Base-by-base conservation (phyloP, 2,329 filamentous ascomycete genomes). In the Tolypocladium pustulatum region DNA sequence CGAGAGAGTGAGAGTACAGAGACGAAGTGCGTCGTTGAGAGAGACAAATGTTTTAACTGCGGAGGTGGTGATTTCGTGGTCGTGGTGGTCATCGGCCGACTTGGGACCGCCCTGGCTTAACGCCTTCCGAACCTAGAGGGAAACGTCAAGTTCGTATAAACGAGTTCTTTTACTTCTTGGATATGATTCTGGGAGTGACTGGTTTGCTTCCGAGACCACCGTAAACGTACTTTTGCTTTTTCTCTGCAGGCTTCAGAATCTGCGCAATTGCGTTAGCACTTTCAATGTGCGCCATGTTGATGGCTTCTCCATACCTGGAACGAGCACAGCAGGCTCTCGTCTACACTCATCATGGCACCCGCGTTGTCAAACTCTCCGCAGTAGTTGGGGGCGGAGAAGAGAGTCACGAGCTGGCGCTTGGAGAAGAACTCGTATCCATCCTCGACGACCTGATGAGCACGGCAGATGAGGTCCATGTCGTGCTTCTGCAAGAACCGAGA, bases 381-480 rank as follows among this genome's bases (percentile, higher is more conserved):
- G 81, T 99, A 99, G 80, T 99, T 99, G 66, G 94, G 94, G 57
- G 94, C 94, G 71, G 91, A 96, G 81, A 99, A 99, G 60, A 99
- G 81, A 59, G 94, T 99, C 63, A 99, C 94, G 64, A 99, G 81
- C 76, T 97, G 93, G 67, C 94, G 88, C 80, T 97, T 97, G 62
- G 91, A 96, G 81, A 99, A 99, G 82, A 99, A 99, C 75, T 99
- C 94, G 78, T 99, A 99, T 59, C 94, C 94, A 69, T 99, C 94
- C 77, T 99, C 94, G 59, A 99, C 94, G 64, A 97, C 94, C 77
- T 97, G 93, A 76, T 99, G 94, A 64, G 94, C 94, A 75, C 94
- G 90, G 78, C 94, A 99, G 74, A 99, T 97, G 71, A 99, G 82
- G 70, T 99, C 94, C 93, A 99, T 97, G 78, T 99, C 94, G 75